These are phyloP conservation scores for Geum urbanum DNA, from an alignment of 306 rosid species.

Conservation along the genomic window DNA sequence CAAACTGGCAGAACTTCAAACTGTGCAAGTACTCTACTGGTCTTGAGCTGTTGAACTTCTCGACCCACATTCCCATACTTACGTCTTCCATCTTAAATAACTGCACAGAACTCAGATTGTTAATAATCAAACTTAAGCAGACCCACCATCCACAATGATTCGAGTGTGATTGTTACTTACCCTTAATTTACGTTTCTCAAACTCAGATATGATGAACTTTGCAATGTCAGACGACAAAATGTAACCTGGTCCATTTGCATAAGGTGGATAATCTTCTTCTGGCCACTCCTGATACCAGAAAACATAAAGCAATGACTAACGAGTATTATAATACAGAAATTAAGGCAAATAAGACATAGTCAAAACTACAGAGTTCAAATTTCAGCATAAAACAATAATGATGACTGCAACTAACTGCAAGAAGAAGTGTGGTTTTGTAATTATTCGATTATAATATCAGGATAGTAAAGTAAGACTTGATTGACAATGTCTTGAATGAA, in stretches of 20 bases:
- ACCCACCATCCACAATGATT: background rate
- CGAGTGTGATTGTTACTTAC: slow-evolving; percentile 31
- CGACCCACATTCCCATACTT: slow-evolving; percentile 97
- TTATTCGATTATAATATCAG: too few species aligned
- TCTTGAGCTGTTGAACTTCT: slow-evolving; percentile 58
- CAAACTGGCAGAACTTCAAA: slow-evolving; percentile 72
- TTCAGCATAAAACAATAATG: too few species aligned
- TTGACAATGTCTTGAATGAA: background rate
- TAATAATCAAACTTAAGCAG: background rate
- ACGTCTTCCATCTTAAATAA: slow-evolving; percentile 95
- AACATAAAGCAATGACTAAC: slow-evolving; percentile 7
- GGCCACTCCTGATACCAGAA: slow-evolving; percentile 79
- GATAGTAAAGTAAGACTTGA: background rate
- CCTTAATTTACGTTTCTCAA: slow-evolving; percentile 60
- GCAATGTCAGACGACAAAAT: slow-evolving; percentile 72
- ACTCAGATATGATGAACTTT: slow-evolving; percentile 48
- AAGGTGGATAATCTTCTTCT: slow-evolving; percentile 80
- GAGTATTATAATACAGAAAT: slow-evolving; percentile 9
- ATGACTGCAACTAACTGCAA: background rate
- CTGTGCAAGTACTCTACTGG: slow-evolving; percentile 63
- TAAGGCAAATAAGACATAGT: too few species aligned
- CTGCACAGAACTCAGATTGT: slow-evolving; percentile 35
- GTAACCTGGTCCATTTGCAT: slow-evolving; percentile 93
- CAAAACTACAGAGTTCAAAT: background rate
- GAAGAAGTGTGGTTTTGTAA: background rate